Evolutionary conservation across 2,329 filamentous ascomycete genomes (phyloP).

Genomic region (Diplocarpon mali): DNA sequence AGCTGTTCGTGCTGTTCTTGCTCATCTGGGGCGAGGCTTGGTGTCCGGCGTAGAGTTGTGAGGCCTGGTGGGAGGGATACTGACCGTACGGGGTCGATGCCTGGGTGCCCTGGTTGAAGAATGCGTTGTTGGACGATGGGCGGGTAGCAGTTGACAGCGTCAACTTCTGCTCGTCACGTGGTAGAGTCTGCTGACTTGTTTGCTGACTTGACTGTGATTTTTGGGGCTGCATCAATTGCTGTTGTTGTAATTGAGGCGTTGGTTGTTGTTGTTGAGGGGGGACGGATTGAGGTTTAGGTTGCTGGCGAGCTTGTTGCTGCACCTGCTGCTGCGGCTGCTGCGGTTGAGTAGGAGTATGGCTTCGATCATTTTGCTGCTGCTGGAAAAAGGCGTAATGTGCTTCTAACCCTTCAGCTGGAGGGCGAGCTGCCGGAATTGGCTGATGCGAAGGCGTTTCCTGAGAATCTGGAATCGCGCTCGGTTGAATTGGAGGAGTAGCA

Average conservation of each 20-base stretch:
- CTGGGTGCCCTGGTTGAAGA: constrained; percentile 21
- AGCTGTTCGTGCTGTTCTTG: constrained; percentile 21
- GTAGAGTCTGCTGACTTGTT: constrained; percentile 18
- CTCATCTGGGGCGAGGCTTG: constrained; percentile 24
- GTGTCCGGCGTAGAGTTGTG: constrained; percentile 23
- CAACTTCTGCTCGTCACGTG: constrained; percentile 22
- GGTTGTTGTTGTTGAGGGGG: constrained; percentile 6
- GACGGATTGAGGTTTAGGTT: constrained; percentile 2
- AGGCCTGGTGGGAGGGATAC: constrained; percentile 24
- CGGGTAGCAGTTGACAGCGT: constrained; percentile 15
- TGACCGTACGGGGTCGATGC: constrained; percentile 18
- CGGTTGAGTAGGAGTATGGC: constrained; percentile 6
- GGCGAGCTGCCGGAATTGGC: constrained; percentile 18
- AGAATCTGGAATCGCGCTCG: constrained; percentile 24
- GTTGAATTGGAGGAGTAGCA: constrained; percentile 22
- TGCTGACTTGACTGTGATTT: constrained; percentile 13
- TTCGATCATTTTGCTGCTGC: constrained; percentile 18
- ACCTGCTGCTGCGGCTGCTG: constrained; percentile 7
- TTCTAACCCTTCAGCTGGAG: constrained; percentile 25
- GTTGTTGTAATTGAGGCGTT: constrained; percentile 6
- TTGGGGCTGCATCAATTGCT: constrained; percentile 11
- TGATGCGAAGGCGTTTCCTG: constrained; percentile 18
- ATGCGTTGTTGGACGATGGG: constrained; percentile 17
- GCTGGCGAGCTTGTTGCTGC: constrained; percentile 6
- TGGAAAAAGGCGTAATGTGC: constrained; percentile 25